Base-by-base conservation (phyloP, 768 basidiomycete species). In the Agaricus subrufescens region DNA sequence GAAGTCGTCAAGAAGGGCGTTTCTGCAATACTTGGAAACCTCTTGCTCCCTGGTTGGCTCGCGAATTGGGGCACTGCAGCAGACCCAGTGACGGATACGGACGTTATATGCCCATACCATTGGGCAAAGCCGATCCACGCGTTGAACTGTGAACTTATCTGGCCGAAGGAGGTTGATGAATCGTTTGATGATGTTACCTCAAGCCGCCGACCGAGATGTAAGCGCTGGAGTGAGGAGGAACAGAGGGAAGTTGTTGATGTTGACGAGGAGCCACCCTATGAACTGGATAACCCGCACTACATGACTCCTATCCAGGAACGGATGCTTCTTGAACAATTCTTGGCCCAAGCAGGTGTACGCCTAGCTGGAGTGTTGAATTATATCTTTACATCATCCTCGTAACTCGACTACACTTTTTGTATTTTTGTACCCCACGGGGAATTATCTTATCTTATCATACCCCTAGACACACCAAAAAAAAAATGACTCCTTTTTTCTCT, bases 351-450 rank as follows among this genome's bases (percentile, higher is more conserved):
- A 0, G 95, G 94, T 1, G 72, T 96, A 30, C 78, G 95, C 25
- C 83, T 96, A 26, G 95, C 94, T 1, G 91, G 84, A 0, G 69
- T 90, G 10, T 71, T 98, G 60, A 97, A 97, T 63, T 84, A 78
- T 64, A 72, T 94, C 12, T 89, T 91, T 44, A 67, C 66, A 26
- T 19, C 19, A 19, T 19, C 19, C 19, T 19, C 19, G 19, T 19
- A 19, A 19, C 19, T 19, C 19, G 19, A 1, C 19, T 19, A 19
- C 19, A 19, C 19, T 19, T 19, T 19, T 19, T 19, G 19, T 19
- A 19, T 19, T 19, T 19, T 19, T 19, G 19, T 19, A 19, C 19
- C 19, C 19, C 25, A 3, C n/a, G 14, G 39, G 4, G 8, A 19
- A 15, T 58, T 52, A 54, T 59, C 58, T 60, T 58, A 63, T 61